These are phyloP conservation scores for Debaryomycetaceae sp. DNA, from an alignment of 1,139 yeast genomes.

Conservation along the genomic window DNA sequence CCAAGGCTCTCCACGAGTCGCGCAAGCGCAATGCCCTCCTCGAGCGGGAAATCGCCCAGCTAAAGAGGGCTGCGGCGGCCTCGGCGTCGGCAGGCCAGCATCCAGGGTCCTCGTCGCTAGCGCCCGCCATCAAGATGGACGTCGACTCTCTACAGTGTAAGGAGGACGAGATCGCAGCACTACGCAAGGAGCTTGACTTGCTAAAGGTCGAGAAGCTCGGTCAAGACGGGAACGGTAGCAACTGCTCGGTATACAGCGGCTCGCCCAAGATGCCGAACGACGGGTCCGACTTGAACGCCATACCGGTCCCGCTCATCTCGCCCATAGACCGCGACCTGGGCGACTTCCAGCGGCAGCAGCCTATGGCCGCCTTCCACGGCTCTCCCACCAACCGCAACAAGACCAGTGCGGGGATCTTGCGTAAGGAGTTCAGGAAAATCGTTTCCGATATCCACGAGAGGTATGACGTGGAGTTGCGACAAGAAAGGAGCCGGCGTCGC, in stretches of 20 bases:
- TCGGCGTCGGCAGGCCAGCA: not conserved
- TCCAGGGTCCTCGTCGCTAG: not conserved
- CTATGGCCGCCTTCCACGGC: slow-evolving; percentile 14
- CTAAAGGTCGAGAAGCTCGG: slow-evolving; percentile 42
- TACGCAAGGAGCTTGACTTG: slow-evolving; percentile 38
- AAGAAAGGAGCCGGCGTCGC: slow-evolving; percentile 45
- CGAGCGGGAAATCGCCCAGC: slow-evolving; percentile 29
- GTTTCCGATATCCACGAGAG: slow-evolving; percentile 53
- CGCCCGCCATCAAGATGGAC: slow-evolving; percentile 1
- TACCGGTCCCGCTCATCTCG: not conserved
- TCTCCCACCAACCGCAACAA: slow-evolving; percentile 3
- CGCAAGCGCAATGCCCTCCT: slow-evolving; percentile 32
- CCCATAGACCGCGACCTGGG: not conserved
- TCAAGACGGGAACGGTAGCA: no score
- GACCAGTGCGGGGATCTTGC: slow-evolving; percentile 37
- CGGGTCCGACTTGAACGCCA: not conserved
- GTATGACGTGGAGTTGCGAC: slow-evolving; percentile 47
- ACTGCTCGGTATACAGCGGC: not conserved
- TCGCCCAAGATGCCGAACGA: not conserved
- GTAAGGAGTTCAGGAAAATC: slow-evolving; percentile 63
- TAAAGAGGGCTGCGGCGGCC: not conserved
- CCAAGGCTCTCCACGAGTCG: slow-evolving; percentile 37
- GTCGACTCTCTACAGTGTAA: slow-evolving; percentile 22
- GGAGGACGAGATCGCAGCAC: slow-evolving; percentile 33
- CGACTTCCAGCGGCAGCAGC: slow-evolving; percentile 7